These are phyloP conservation scores for Phytophthora cactorum DNA, from an alignment of 352 stramenopile species.

Conservation along the genomic window DNA sequence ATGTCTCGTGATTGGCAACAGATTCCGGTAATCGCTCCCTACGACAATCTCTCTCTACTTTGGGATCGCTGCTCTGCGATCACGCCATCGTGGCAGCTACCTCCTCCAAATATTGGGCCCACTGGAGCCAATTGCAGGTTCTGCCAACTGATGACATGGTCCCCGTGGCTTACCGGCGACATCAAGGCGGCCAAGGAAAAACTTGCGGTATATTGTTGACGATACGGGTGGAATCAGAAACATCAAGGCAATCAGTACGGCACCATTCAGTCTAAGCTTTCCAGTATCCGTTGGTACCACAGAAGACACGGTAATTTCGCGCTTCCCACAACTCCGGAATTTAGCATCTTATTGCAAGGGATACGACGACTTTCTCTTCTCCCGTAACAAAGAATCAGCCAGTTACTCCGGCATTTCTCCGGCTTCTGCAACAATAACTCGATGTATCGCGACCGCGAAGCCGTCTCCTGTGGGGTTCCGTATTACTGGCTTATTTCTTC, in stretches of 20 bases:
- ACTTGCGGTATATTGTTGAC: not conserved
- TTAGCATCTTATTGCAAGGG: too few relatives aligned
- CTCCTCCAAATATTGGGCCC: not conserved
- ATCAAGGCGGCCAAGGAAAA: too few relatives aligned
- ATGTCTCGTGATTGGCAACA: not conserved
- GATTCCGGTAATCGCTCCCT: not conserved
- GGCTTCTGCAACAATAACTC: too few relatives aligned
- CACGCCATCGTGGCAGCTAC: not conserved
- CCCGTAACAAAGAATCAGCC: not conserved
- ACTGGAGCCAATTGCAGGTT: not conserved
- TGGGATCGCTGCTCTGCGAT: not conserved
- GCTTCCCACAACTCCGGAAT: not conserved
- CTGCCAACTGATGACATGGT: not conserved
- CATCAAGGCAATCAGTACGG: not conserved
- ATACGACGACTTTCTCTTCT: not conserved
- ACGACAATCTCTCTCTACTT: not conserved
- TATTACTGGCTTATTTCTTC: too few relatives aligned
- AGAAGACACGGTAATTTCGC: not conserved
- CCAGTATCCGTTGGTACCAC: not conserved
- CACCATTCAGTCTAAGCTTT: not conserved
- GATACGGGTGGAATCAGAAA: not conserved
- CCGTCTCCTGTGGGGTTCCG: not conserved
- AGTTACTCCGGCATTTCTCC: not conserved
- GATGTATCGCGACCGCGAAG: not conserved
- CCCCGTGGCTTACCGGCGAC: not conserved